Evolutionary conservation across 2,329 filamentous ascomycete genomes (phyloP), one percentile per base, ranked within the genome.

Genomic region (Colletotrichum eremochloae): DNA sequence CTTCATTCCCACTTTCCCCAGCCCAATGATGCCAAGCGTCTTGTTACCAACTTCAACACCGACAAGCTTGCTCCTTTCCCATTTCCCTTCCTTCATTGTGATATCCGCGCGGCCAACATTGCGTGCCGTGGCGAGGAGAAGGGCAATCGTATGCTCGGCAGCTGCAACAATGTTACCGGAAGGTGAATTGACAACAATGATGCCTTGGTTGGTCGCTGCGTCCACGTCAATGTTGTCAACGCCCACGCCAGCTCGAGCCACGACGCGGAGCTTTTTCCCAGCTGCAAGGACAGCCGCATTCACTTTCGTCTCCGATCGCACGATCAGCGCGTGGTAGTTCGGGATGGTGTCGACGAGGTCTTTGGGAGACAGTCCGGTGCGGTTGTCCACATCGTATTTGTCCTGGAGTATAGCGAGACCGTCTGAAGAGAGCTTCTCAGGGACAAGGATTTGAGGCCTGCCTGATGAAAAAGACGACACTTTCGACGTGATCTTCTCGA

Each of bases 1-100:
- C 63, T 92, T 93, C 78, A 95, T 86, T 31, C 94, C 94, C 38
- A 96, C 93, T 83, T 95, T 95, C n/a, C 94, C 94, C 36, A 95
- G 82, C 1, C 94, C 94, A 50, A 96, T 89, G 62, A 96, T 91
- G 1, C 91, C 93, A 8, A 96, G 84, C 1, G 89, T 92, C 83
- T 95, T 96, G 57, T 91, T 89, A 62, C 93, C 92, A 14, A 95
- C 90, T 80, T 96, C 93, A 24, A 94, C 89, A 5, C 94, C 94
- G 0, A 94, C 91, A 3, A 95, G 86, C 76, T 90, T 89, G 77
- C 91, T 90, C 67, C 93, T 86, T 79, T 95, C 93, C 94, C 93
- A 96, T 64, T 89, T 90, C 0, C 91, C 91, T n/a, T 80, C 84
- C 77, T 95, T 94, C 74, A 94, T 83, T 71, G 87, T 90, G n/a